Base-by-base conservation (phyloP, 805 yeast species). In the Jamesozyma spencerorum region DNA sequence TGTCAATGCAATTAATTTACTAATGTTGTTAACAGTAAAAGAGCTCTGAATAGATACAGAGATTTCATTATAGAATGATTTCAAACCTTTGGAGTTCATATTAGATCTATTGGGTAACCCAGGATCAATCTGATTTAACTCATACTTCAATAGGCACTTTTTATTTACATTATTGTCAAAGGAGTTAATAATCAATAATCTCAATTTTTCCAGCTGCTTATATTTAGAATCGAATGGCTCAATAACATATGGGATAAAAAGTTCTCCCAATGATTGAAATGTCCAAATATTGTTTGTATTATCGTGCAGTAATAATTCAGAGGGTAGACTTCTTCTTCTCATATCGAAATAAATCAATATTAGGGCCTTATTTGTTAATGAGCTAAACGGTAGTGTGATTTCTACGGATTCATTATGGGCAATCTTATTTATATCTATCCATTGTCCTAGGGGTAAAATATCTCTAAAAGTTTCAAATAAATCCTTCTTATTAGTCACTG, bases 191-290 rank as follows among this genome's bases (percentile, higher is more conserved):
- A 55, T 40, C 13, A 37, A 14, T 24, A 26, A 40, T 31, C 59
- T 43, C 18, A 57, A 34, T 13, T 42, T 50, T 30, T 57, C 58
- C 13, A 57, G 24, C 36, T 55, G 60, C 20, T 45, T 47, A 24
- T 26, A 38, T 8, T 41, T 39, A 7, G 39, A 43, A 26, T 38
- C 38, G 38, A 49, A 54, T 8, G 58, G 49, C 10, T 24, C 18
- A 8, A 36, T n/a, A 12, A 47, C 34, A 18, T 27, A 28, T 5
- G 37, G 31, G 14, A 43, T 13, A n/a, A 41, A n/a, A 3, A 28
- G 5, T 3, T 35, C 34, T 3, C 39, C 49, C 3, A 35, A 40
- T n/a, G 33, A 37, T 19, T 38, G 32, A 18, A 26, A 36, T 15
- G 32, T 24, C 56, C 54, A 53, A 3, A 45, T 31, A 2, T 39